Evolutionary conservation across 768 basidiomycete genomes (phyloP), one percentile per base, ranked within the genome.

Genomic region (Dictyophora rubrovolvata): DNA sequence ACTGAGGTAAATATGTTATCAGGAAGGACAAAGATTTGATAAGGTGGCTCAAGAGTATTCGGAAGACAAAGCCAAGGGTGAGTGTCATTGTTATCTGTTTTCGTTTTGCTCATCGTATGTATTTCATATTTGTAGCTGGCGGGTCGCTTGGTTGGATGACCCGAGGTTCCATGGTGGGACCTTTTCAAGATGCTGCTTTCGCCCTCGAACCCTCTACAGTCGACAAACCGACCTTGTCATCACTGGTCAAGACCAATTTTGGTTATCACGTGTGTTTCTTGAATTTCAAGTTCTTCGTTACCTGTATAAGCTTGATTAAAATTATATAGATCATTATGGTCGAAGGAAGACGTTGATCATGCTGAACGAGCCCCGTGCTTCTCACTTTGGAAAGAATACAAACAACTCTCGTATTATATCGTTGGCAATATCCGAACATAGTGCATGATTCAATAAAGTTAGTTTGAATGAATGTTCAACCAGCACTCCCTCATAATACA

Each of bases 21-120:
- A 81, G 87, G 85, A 81, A 61, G 90, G 90, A 21, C 81, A 87
- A 65, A 72, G 87, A 11, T 93, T 93, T 68, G 87, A 91, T 72
- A 93, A 90, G 70, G 87, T 91, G 35, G 90, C 90, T 5, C 85
- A 90, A 66, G 90, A 91, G 65, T 92, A 89, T 64, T 92, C 91
- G 0, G 89, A 91, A 69, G 90, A 93, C 72, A 93, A 93, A 68
- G 90, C 90, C 6, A 93, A 91, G 78, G 80, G 89, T 86, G 51
- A 54, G 9, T 23, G 7, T 12, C 22, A 50, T 36, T 47, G 46
- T 17, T 6, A 20, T 37, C 28, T 28, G 28, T 7, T 10, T 56
- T 6, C 2, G n/a, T 33, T n/a, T 56, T 48, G 9, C 28, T 59
- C 9, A 33, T 53, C 54, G 50, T 36, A 47, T 48, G 52, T 10